phyloP scores from a whole-genome alignment of 805 yeast genomes.

The Candida arabinofermentans region DNA sequence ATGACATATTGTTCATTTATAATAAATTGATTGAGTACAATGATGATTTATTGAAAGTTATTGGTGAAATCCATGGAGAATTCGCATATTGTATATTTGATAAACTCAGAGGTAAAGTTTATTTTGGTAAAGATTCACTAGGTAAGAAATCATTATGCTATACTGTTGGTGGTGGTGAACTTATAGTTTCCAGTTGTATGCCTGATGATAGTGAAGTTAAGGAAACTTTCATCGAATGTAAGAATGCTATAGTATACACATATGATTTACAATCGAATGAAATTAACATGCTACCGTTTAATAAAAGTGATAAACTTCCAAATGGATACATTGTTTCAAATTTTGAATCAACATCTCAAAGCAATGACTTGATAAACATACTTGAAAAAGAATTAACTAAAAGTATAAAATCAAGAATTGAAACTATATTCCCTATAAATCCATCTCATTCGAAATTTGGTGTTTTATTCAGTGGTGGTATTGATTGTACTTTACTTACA shows the following conservation, averaged over 20 bases:
- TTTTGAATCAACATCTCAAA: background rate
- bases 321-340: constrained; percentile 11
- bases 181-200: constrained; percentile 47
- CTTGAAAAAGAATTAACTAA: constrained; percentile 30
- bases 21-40: constrained; percentile 27
- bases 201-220: constrained; percentile 30
- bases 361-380: constrained; percentile 4
- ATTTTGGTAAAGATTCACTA: constrained; percentile 79
- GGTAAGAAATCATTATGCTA: constrained; percentile 80
- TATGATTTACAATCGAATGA: constrained; percentile 30
- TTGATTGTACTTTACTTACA: constrained; percentile 86
- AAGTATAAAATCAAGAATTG: constrained; percentile 49
- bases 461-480: constrained; percentile 87
- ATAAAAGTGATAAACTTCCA: constrained; percentile 13
- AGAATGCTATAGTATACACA: constrained; percentile 45
- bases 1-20: constrained; percentile 62
- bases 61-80: constrained; percentile 66
- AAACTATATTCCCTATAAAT: constrained; percentile 56
- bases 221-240: constrained; percentile 48
- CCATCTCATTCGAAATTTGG: constrained; percentile 40
- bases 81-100: constrained; percentile 66
- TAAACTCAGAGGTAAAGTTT: constrained; percentile 35
- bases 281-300: constrained; percentile 19
- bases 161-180: constrained; percentile 24
- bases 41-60: constrained; percentile 36